These are phyloP conservation scores for Phytophthora ramorum DNA, from an alignment of 352 stramenopile species.

Conservation along the genomic window DNA sequence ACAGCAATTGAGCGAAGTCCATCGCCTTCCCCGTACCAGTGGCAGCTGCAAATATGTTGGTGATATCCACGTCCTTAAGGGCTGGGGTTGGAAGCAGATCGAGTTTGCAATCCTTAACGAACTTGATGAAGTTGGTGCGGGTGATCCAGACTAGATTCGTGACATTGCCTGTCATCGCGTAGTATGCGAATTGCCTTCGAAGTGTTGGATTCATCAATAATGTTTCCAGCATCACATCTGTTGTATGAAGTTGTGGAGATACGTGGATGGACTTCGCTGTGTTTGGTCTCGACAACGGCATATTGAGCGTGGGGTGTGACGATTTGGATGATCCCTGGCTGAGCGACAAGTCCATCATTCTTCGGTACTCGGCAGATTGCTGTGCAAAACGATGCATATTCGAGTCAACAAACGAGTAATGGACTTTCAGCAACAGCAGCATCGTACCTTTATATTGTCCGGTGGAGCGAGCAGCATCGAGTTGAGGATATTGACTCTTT, in stretches of 20 bases:
- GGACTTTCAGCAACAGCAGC: background rate
- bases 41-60: constrained; percentile 53
- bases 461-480: constrained; percentile 56
- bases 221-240: constrained; percentile 25
- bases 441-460: constrained; percentile 49
- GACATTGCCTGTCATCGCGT: constrained; percentile 66
- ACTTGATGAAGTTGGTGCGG: constrained; percentile 66
- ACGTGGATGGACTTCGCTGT: constrained; percentile 4
- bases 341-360: constrained; percentile 52
- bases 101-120: constrained; percentile 68
- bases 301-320: background rate
- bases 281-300: background rate
- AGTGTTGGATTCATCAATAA: constrained; percentile 64
- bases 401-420: background rate
- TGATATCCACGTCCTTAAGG: constrained; percentile 64
- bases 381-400: constrained; percentile 14
- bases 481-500: constrained; percentile 69
- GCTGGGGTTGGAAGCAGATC: constrained; percentile 36
- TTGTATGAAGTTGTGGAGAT: constrained; percentile 9
- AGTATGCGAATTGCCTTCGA: constrained; percentile 70
- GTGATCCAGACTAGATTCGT: constrained; percentile 74
- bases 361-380: constrained; percentile 41
- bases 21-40: constrained; percentile 48
- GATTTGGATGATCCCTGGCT: constrained; percentile 27
- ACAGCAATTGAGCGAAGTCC: constrained; percentile 60